These are phyloP conservation scores for Fremontodendron californicum DNA, from an alignment of 345 rosid species.

Conservation along the genomic window DNA sequence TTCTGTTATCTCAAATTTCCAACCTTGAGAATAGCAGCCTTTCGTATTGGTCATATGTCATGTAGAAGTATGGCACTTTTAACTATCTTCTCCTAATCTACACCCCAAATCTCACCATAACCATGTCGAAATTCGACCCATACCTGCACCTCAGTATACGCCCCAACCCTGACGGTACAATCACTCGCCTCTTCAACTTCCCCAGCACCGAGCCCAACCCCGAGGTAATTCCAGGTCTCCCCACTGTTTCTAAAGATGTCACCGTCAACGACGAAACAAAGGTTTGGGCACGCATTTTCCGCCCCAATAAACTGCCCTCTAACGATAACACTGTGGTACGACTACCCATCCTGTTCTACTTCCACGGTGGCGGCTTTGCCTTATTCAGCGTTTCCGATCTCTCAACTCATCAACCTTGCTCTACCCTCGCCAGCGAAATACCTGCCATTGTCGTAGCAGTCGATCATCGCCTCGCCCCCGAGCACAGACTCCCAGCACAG, in stretches of 20 bases:
- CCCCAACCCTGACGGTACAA: slow-evolving; percentile 18
- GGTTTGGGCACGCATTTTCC: slow-evolving; percentile 12
- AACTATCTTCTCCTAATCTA: not conserved
- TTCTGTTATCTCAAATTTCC: not conserved
- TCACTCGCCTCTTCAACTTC: slow-evolving; percentile 9
- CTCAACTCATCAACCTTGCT: slow-evolving; percentile 15
- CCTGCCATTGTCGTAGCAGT: slow-evolving; percentile 30
- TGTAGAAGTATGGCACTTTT: not conserved
- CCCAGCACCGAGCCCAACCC: slow-evolving; percentile 10
- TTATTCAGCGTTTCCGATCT: slow-evolving; percentile 2
- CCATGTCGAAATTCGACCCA: slow-evolving; percentile 21
- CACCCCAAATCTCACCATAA: not conserved
- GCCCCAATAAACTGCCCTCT: slow-evolving; percentile 26
- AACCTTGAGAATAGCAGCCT: not conserved
- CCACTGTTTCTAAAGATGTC: slow-evolving; percentile 23
- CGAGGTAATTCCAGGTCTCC: slow-evolving; percentile 11
- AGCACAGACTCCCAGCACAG: slow-evolving; percentile 31
- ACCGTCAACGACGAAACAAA: slow-evolving; percentile 8
- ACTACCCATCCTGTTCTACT: slow-evolving; percentile 33
- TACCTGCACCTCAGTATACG: slow-evolving; percentile 12
- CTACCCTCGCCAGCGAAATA: slow-evolving; percentile 21
- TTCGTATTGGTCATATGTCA: not conserved
- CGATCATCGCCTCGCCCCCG: slow-evolving; percentile 38
- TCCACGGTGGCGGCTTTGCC: slow-evolving; percentile 35
- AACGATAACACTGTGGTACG: slow-evolving; percentile 24